These are phyloP conservation scores for Globisporangium splendens DNA, from an alignment of 352 stramenopile species.

Conservation along the genomic window DNA sequence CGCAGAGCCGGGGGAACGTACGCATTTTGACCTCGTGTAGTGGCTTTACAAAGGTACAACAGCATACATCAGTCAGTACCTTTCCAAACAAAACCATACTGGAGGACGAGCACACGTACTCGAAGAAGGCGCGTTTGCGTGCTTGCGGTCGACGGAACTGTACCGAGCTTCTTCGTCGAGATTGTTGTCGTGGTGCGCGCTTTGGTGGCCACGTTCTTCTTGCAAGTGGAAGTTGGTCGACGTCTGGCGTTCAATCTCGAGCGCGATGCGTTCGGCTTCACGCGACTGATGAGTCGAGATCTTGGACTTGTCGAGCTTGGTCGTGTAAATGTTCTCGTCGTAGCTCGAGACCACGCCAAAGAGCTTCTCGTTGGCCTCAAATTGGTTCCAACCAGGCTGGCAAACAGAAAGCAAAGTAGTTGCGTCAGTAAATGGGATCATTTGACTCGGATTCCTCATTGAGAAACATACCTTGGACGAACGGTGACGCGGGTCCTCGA, in stretches of 20 bases:
- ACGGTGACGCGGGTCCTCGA: slow-evolving; percentile 53
- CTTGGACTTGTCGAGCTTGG: slow-evolving; percentile 91
- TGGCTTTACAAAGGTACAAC: background rate
- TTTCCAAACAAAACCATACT: too few relatives aligned
- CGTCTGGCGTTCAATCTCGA: slow-evolving; percentile 92
- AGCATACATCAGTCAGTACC: too few relatives aligned
- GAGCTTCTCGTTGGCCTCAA: slow-evolving; percentile 94
- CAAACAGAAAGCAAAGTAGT: background rate
- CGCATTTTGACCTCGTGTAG: slow-evolving; percentile 27
- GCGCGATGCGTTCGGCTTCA: slow-evolving; percentile 91
- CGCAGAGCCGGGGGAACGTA: slow-evolving; percentile 72
- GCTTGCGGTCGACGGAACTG: slow-evolving; percentile 88
- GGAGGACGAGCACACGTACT: too few relatives aligned
- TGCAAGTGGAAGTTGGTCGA: slow-evolving; percentile 93
- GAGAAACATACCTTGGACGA: slow-evolving; percentile 30
- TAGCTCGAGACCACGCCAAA: slow-evolving; percentile 95
- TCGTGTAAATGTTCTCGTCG: slow-evolving; percentile 99
- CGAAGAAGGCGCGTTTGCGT: slow-evolving; percentile 1
- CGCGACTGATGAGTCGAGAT: slow-evolving; percentile 87
- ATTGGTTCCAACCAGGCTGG: slow-evolving; percentile 92
- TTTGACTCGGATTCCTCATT: too few relatives aligned
- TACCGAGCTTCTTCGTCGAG: slow-evolving; percentile 96
- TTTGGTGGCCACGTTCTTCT: slow-evolving; percentile 90
- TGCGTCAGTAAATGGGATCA: too few relatives aligned
- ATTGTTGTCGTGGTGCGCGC: slow-evolving; percentile 46